phyloP scores from a whole-genome alignment of 1,284 basidiomycete genomes.

The Boletus semigastroideus region DNA sequence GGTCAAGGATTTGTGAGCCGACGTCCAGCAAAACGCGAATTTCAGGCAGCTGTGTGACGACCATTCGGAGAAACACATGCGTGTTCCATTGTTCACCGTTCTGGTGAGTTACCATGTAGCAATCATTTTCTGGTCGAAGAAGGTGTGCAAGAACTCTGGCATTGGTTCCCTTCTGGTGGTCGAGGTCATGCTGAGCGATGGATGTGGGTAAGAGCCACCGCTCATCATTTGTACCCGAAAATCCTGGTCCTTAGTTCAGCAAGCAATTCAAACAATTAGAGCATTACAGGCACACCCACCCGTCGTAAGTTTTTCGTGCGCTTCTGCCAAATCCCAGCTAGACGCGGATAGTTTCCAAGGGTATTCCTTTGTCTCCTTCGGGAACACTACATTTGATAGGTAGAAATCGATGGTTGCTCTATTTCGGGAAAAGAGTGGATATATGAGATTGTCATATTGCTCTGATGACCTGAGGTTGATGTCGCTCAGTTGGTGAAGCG shows the following conservation, averaged over 20 bases:
- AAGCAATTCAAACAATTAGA: neutral
- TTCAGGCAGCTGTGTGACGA: neutral
- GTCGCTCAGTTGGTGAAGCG: neutral
- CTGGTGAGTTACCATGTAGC: neutral
- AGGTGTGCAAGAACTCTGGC: neutral
- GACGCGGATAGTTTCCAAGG: neutral
- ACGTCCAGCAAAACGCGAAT: neutral
- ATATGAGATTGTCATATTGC: neutral
- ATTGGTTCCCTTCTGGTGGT: neutral
- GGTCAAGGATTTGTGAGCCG: neutral
- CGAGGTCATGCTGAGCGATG: neutral
- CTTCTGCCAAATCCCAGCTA: neutral
- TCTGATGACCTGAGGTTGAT: neutral
- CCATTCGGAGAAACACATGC: neutral
- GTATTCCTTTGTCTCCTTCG: neutral
- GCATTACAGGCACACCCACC: neutral
- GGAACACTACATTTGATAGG: neutral
- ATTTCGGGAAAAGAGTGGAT: neutral
- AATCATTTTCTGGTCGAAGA: neutral
- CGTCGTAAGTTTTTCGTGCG: neutral
- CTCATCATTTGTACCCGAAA: neutral
- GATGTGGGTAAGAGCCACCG: neutral
- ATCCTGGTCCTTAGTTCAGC: neutral
- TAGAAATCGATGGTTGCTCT: neutral
- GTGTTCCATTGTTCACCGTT: neutral